Conservation (phyloP, 129 eudicot species). For the Glebionis coronaria region DNA sequence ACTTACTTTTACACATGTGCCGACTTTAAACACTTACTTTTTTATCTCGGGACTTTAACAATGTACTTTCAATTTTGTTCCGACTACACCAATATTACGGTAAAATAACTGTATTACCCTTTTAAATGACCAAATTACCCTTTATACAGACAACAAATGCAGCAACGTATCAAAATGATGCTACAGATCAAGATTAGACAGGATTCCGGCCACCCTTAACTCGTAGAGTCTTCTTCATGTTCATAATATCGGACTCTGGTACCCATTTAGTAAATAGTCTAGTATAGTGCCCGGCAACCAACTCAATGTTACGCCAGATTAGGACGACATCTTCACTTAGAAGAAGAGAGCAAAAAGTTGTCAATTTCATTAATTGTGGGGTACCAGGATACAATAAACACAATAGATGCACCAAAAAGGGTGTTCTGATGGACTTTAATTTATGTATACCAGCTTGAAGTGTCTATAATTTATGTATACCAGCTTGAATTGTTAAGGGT, state of each 20-base stretch:
- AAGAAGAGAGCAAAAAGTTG: constrained; percentile 25
- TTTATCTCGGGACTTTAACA: too few relatives aligned
- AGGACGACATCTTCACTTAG: neutral
- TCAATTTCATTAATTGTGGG: constrained; percentile 56
- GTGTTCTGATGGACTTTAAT: constrained; percentile 23
- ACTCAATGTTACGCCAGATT: neutral
- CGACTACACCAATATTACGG: too few relatives aligned
- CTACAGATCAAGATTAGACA: neutral
- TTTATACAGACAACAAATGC: too few relatives aligned
- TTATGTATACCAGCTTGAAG: too few relatives aligned
- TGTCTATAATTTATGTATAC: constrained; percentile 42
- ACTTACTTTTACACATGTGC: too few relatives aligned
- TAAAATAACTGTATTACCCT: too few relatives aligned
- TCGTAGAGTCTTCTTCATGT: neutral
- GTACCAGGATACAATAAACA: constrained; percentile 66
- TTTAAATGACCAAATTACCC: too few relatives aligned
- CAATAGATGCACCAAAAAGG: constrained; percentile 51
- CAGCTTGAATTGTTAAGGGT: constrained; percentile 41
- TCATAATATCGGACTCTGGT: neutral
- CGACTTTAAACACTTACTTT: too few relatives aligned
- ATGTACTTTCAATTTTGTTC: too few relatives aligned
- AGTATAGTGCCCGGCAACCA: neutral
- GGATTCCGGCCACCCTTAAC: constrained; percentile 4
- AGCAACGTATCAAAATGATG: neutral
- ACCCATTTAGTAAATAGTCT: neutral